A percentile compares a stretch with the other conserved stretches of the same genome.
These are phyloP conservation scores for Neofusicoccum sp. DNA, from an alignment of 2,329 filamentous ascomycete species.

Conservation along the genomic window DNA sequence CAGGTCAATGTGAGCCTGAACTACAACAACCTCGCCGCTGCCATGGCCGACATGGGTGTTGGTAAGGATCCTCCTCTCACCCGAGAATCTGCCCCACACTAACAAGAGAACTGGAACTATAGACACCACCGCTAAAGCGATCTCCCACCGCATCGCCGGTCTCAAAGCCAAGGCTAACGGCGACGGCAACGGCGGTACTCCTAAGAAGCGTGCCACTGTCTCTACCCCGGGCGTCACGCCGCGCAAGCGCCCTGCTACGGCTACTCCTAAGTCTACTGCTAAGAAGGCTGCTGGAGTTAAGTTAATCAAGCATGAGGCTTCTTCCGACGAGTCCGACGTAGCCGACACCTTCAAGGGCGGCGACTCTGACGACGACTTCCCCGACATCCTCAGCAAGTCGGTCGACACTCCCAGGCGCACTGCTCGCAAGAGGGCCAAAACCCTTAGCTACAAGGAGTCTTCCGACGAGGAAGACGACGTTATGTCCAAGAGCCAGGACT, in stretches of 20 bases:
- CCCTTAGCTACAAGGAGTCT: too few species aligned
- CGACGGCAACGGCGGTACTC: not conserved
- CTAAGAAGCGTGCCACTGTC: not conserved
- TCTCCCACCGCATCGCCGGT: slow-evolving; percentile 19
- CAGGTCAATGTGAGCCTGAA: slow-evolving; percentile 15
- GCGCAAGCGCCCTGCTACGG: not conserved
- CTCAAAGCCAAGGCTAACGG: slow-evolving; percentile 13
- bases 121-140: slow-evolving; percentile 20
- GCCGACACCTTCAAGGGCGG: not conserved
- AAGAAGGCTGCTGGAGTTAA: not conserved
- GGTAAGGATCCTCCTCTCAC: not conserved
- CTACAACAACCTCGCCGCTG: slow-evolving; percentile 15
- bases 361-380: not conserved
- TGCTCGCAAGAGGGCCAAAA: too few species aligned
- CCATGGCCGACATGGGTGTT: slow-evolving; percentile 19
- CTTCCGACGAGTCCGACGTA: not conserved
- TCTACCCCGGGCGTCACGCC: not conserved
- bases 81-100: not conserved
- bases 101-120: not conserved
- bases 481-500: too few species aligned
- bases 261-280: not conserved
- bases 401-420: too few species aligned
- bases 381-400: too few species aligned
- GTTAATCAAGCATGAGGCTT: not conserved
- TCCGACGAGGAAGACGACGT: too few species aligned